Evolutionary conservation across 129 eudicot genomes (phyloP).

Genomic region (Flaveria bidentis): DNA sequence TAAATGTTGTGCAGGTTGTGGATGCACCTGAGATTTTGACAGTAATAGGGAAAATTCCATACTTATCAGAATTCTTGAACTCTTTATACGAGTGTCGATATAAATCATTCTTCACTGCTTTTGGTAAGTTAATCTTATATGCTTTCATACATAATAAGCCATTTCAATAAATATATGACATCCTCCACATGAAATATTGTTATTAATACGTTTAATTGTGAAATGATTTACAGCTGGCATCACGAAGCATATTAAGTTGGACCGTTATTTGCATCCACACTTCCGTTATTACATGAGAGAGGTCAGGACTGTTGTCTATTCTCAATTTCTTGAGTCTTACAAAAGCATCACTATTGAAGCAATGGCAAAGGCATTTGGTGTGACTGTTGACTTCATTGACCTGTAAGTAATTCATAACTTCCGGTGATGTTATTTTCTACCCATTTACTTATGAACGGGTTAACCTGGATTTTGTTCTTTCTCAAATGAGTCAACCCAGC

Average conservation of each 20-base stretch:
- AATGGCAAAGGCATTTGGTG: slow-evolving; percentile 96
- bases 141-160: neutral
- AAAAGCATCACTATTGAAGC: slow-evolving; percentile 97
- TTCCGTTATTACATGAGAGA: slow-evolving; percentile 97
- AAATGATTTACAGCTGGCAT: slow-evolving; percentile 64
- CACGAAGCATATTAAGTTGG: slow-evolving; percentile 76
- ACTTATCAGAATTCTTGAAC: slow-evolving; percentile 68
- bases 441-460: neutral
- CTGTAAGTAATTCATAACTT: slow-evolving; percentile 45
- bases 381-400: slow-evolving; percentile 87
- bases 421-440: neutral
- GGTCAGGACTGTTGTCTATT: slow-evolving; percentile 81
- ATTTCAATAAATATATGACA: neutral
- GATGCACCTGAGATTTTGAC: slow-evolving; percentile 82
- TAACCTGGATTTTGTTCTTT: neutral
- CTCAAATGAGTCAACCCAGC: neutral
- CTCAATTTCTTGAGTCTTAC: slow-evolving; percentile 93
- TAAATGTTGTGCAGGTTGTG: slow-evolving; percentile 50
- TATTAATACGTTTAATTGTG: neutral
- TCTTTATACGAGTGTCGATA: slow-evolving; percentile 73
- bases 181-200: neutral
- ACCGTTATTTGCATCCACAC: slow-evolving; percentile 86
- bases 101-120: slow-evolving; percentile 76
- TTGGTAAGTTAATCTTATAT: slow-evolving; percentile 48
- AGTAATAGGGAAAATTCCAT: slow-evolving; percentile 70